Evolutionary conservation across 495 filamentous ascomycete species (phyloP).

Genomic region (Lindgomyces ingoldianus): DNA sequence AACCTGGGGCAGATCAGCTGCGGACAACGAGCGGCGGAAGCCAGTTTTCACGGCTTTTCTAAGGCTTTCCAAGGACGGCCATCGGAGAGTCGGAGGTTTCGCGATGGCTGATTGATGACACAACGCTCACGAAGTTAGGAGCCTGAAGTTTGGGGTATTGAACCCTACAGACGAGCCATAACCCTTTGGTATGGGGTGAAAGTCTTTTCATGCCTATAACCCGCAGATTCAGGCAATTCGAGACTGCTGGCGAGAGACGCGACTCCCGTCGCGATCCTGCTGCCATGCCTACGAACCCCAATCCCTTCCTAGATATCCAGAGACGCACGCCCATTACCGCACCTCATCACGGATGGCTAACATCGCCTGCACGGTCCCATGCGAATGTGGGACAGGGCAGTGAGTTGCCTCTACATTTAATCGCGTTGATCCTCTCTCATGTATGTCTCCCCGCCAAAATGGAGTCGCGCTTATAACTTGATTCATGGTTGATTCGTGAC

Average conservation of each 20-base stretch:
- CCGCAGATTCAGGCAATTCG: no score
- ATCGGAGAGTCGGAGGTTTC: not conserved
- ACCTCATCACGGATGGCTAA: conserved; percentile 28
- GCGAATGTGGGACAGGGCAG: conserved; percentile 15
- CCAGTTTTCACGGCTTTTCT: no score
- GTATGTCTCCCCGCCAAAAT: conserved; percentile 42
- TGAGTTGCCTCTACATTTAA: conserved; percentile 59
- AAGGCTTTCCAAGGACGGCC: no score
- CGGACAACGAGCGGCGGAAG: not conserved
- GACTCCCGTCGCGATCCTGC: not conserved
- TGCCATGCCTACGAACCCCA: not conserved
- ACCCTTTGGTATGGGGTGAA: not conserved
- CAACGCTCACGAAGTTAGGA: no score
- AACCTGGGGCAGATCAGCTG: not conserved
- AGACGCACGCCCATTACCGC: conserved; percentile 13
- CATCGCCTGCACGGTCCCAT: conserved; percentile 29
- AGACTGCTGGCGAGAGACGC: no score
- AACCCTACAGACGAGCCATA: not conserved
- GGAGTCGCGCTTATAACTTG: conserved; percentile 4
- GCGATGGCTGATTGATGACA: not conserved
- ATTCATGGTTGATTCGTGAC: conserved; percentile 7
- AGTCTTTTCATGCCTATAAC: not conserved
- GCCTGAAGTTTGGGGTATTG: not conserved
- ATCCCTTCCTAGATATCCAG: not conserved
- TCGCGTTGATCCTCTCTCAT: conserved; percentile 57